phyloP scores from a whole-genome alignment of 2,329 filamentous ascomycete genomes.

The Penicillium sp. region DNA sequence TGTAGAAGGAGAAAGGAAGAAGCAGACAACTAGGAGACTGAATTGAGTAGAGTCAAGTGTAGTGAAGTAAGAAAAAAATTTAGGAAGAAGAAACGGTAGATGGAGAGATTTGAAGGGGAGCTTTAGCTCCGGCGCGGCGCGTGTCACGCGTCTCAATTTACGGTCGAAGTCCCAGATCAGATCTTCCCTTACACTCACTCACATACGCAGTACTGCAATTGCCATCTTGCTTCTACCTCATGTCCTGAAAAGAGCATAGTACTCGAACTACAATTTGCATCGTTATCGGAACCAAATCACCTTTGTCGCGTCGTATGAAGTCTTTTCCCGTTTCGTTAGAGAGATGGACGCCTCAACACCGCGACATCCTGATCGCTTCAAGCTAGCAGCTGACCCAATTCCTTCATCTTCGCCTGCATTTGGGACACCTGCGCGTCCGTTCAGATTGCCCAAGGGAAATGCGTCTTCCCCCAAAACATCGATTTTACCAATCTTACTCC shows the following conservation, averaged over 20 bases:
- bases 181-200: neutral
- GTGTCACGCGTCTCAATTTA: slow-evolving; percentile 10
- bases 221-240: too few relatives aligned
- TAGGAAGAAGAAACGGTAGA: neutral
- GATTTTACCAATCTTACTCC: slow-evolving; percentile 84
- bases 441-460: slow-evolving; percentile 46
- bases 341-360: slow-evolving; percentile 25
- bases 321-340: neutral
- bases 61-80: neutral
- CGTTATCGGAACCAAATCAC: neutral
- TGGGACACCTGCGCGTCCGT: slow-evolving; percentile 76
- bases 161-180: slow-evolving; percentile 3
- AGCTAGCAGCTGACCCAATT: slow-evolving; percentile 53
- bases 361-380: slow-evolving; percentile 24
- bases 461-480: slow-evolving; percentile 54
- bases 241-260: too few relatives aligned
- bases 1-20: neutral
- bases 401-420: slow-evolving; percentile 90
- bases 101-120: neutral
- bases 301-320: neutral
- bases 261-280: too few relatives aligned
- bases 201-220: neutral
- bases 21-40: too few relatives aligned
- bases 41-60: neutral
- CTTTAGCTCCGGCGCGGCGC: slow-evolving; percentile 2